A percentile compares a stretch with the other conserved stretches of the same genome.
Evolutionary conservation across 129 eudicot species (phyloP).

Genomic region (Centella asiatica): DNA sequence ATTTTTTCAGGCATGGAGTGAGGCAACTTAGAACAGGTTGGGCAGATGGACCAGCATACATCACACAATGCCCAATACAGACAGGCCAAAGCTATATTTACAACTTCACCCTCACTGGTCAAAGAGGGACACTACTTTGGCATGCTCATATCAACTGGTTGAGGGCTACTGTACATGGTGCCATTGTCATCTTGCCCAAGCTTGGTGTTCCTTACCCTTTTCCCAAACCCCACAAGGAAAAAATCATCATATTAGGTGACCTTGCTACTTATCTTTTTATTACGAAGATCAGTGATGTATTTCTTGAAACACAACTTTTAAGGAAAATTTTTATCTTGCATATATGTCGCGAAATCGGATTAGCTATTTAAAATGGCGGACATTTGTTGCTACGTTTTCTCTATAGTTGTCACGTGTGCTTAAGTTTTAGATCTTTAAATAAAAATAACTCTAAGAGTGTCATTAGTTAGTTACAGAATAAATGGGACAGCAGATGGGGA

Average conservation of each 20-base stretch:
- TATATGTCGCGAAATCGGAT: no score
- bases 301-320: no score
- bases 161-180: conserved; percentile 77
- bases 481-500: no score
- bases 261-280: no score
- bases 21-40: conserved; percentile 77
- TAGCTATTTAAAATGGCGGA: no score
- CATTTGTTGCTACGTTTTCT: no score
- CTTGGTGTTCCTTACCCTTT: conserved; percentile 64
- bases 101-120: conserved; percentile 70
- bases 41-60: conserved; percentile 78
- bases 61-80: conserved; percentile 84
- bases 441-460: no score
- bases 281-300: no score
- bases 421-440: no score
- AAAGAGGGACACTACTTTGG: conserved; percentile 85
- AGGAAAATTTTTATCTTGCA: no score
- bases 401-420: no score
- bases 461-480: no score
- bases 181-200: conserved; percentile 66
- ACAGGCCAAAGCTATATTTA: conserved; percentile 57
- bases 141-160: conserved; percentile 82
- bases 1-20: conserved; percentile 59
- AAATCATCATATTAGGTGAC: conserved; percentile 50
- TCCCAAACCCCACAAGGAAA: conserved; percentile 68